Conservation (phyloP, 352 stramenopile species). For the Globisporangium paddicum region DNA sequence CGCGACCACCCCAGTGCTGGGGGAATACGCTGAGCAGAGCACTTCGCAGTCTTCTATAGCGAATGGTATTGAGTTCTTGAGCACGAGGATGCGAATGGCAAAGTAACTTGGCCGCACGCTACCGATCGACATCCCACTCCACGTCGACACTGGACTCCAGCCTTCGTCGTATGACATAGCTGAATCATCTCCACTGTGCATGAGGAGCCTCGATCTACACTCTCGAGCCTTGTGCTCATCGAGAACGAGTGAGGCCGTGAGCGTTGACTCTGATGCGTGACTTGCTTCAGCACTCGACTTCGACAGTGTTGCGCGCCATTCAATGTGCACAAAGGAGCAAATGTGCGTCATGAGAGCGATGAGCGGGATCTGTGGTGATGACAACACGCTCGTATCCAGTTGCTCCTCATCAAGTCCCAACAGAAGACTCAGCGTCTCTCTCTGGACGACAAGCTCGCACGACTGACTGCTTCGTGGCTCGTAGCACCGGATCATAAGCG, state of each 20-base stretch:
- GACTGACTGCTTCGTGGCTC: conserved; percentile 36
- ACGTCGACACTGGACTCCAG: not conserved
- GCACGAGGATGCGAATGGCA: conserved; percentile 10
- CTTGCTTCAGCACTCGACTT: not conserved
- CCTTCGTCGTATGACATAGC: not conserved
- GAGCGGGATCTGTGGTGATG: conserved; percentile 4
- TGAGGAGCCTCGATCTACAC: not conserved
- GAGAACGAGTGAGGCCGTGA: conserved; percentile 3
- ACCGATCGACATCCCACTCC: conserved; percentile 10
- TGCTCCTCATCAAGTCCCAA: conserved; percentile 13
- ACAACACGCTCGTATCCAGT: not conserved
- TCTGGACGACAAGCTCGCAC: conserved; percentile 15
- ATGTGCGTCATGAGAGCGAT: conserved; percentile 31
- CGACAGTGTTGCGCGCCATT: not conserved
- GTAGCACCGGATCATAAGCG: conserved; percentile 31
- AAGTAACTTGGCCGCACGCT: conserved; percentile 1
- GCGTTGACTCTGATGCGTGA: conserved; percentile 7
- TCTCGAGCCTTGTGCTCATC: conserved; percentile 1
- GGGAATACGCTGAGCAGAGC: conserved; percentile 24
- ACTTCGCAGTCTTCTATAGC: not conserved
- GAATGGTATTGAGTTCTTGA: conserved; percentile 6
- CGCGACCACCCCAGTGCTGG: conserved; percentile 13
- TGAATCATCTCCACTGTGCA: not conserved
- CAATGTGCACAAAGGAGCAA: conserved; percentile 32
- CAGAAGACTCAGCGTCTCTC: conserved; percentile 8